Evolutionary conservation across 2,329 filamentous ascomycete genomes (phyloP), one percentile per base, ranked within the genome.

Genomic region (Nothomitra cinnamomea): DNA sequence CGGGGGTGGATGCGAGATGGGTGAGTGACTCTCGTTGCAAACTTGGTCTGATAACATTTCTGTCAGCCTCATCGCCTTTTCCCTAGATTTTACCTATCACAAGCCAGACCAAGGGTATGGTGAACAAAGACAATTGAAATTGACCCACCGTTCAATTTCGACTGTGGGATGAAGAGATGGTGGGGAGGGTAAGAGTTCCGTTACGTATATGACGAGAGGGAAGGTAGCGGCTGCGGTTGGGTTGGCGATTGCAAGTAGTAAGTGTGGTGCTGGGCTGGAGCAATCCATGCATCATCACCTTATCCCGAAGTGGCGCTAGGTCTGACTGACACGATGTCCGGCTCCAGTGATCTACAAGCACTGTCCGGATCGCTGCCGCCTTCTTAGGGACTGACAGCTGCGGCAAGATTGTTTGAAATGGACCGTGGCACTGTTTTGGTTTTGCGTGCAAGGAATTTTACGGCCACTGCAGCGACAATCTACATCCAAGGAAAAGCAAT

Each of bases 401-500:
- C 28, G 4, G 28, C 28, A 32, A 32, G 28, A 32, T 4, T 32
- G 28, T 32, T 32, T 32, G 28, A 32, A 5, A 32, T n/a, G 28
- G 10, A 32, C 28, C 5, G 28, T 32, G 28, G 28, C 10, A 32
- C 28, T 32, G 28, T 32, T 32, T 32, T 32, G 28, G 28, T 32
- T 32, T 32, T 32, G 28, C 10, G 28, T 32, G 28, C 28, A 32
- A 32, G 28, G 28, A 32, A 32, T 32, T 32, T 10, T 32, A 32
- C 28, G 28, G 28, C 28, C 5, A 32, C 45, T 15, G 32, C n/a
- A 49, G 45, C 10, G 45, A 28, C 25, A 19, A 32, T 28, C n/a
- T 49, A 48, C 43, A 28, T 48, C 19, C 24, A 49, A 35, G 45
- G 45, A 17, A 49, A 49, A 49, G 45, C 45, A 49, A 49, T 49